Percentiles rank a stretch among this genome's conserved stretches.
These are phyloP conservation scores for Camelina neglecta DNA, from an alignment of 345 rosid species.

Conservation along the genomic window DNA sequence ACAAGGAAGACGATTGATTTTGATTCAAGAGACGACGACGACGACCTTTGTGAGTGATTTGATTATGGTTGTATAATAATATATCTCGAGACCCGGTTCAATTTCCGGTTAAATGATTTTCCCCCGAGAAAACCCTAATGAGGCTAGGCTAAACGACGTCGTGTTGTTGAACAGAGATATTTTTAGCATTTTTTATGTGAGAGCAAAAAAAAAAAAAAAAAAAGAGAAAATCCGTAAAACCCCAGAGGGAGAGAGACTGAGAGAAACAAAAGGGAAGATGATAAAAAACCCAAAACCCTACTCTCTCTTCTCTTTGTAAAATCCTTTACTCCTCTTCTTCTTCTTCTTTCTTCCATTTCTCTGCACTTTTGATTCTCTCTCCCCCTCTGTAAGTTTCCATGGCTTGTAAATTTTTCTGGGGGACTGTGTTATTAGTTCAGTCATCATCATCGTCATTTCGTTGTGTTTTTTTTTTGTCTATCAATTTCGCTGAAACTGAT, in stretches of 20 bases:
- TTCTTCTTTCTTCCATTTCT: constrained; percentile 31
- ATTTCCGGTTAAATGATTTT: background rate
- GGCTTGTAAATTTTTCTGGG: background rate
- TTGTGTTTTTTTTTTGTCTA: constrained; percentile 6
- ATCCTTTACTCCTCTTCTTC: constrained; percentile 15
- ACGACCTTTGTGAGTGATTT: too few relatives aligned
- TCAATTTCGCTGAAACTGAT: constrained; percentile 20
- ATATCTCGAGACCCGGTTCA: constrained; percentile 7
- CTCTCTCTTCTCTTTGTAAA: constrained; percentile 30
- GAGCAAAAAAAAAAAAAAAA: background rate
- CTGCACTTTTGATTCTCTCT: constrained; percentile 1
- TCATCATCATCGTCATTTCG: background rate
- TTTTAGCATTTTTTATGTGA: background rate
- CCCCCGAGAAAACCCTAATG: constrained; percentile 33
- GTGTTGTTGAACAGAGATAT: constrained; percentile 14
- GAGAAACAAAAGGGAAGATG: constrained; percentile 28
- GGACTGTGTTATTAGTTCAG: constrained; percentile 5
- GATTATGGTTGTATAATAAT: too few relatives aligned
- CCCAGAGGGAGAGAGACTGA: constrained; percentile 48
- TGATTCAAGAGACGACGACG: constrained; percentile 1
- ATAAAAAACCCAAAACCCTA: constrained; percentile 45
- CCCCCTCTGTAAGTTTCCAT: constrained; percentile 22
- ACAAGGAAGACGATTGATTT: background rate
- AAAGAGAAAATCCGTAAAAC: constrained; percentile 55
- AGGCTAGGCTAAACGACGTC: constrained; percentile 7